Conservation (phyloP, 2,329 filamentous ascomycete species). For the Domatiomyces catenatus region DNA sequence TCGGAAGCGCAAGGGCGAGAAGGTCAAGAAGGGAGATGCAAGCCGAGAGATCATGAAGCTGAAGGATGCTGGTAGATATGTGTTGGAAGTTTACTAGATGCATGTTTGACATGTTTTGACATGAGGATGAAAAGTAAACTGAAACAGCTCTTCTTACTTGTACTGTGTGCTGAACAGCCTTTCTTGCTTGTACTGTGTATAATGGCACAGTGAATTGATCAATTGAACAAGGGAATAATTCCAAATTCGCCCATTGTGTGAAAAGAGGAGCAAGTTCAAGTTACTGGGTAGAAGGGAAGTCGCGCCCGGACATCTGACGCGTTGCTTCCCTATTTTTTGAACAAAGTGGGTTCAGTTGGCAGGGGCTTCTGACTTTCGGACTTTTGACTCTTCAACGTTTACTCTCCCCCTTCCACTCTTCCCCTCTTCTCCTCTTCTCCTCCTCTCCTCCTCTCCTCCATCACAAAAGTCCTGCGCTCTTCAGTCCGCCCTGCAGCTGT, state of each 20-base stretch:
- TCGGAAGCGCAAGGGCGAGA: constrained; percentile 47
- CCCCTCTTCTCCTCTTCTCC: too few relatives aligned
- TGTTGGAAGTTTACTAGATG: constrained; percentile 77
- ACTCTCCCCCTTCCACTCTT: too few relatives aligned
- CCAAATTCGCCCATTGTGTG: background rate
- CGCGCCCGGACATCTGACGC: background rate
- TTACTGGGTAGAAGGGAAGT: background rate
- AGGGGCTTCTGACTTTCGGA: background rate
- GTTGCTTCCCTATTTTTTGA: background rate
- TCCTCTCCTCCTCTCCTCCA: background rate
- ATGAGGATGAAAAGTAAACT: background rate
- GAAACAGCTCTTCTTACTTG: background rate
- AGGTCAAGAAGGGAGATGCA: constrained; percentile 70
- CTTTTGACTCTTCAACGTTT: background rate
- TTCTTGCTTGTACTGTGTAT: too few relatives aligned
- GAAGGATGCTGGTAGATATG: constrained; percentile 89
- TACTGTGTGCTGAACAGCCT: too few relatives aligned
- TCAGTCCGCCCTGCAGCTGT: background rate
- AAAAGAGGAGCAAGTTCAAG: background rate
- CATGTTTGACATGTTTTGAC: background rate
- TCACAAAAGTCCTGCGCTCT: background rate
- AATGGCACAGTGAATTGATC: background rate
- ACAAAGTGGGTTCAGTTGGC: background rate
- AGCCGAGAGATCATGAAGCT: constrained; percentile 89
- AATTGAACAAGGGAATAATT: background rate